These are phyloP conservation scores for Pseudogymnoascus sp. DNA, from an alignment of 2,329 filamentous ascomycete genomes.

Conservation along the genomic window DNA sequence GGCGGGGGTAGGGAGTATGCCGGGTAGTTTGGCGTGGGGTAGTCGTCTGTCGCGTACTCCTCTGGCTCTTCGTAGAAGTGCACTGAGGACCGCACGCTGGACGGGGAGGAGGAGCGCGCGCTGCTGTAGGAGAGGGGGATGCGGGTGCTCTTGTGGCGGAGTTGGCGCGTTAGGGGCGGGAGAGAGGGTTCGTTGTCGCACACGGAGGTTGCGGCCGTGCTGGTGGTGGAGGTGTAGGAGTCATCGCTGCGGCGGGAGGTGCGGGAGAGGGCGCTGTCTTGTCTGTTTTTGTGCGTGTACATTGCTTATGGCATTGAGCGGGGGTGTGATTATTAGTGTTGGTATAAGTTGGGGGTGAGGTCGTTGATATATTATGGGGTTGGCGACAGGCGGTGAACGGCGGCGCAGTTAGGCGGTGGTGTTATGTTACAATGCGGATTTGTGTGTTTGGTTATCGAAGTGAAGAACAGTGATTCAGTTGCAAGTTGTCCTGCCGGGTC, in stretches of 20 bases:
- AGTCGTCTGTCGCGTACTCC: conserved; percentile 28
- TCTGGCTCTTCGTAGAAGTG: conserved; percentile 45
- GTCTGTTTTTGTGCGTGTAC: conserved; percentile 13
- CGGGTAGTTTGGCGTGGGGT: conserved; percentile 23
- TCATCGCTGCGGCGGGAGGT: conserved; percentile 38
- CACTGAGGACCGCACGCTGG: conserved; percentile 31
- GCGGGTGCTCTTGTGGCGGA: conserved; percentile 15
- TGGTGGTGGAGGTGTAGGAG: conserved; percentile 33
- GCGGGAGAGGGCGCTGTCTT: conserved; percentile 31
- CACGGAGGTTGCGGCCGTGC: conserved; percentile 42
- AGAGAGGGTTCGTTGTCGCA: conserved; percentile 30
- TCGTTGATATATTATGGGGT: background rate
- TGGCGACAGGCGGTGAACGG: background rate
- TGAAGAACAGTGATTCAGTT: background rate
- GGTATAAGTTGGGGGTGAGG: background rate
- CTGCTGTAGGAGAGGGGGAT: conserved; percentile 17
- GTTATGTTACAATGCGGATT: background rate
- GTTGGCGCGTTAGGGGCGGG: conserved; percentile 17
- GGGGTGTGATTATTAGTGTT: background rate
- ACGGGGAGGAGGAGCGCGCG: conserved; percentile 14
- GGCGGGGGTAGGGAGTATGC: conserved; percentile 55
- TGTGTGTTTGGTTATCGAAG: background rate
- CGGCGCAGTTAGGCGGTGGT: background rate
- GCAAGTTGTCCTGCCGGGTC: background rate
- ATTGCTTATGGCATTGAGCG: background rate